Conservation (phyloP, 1,284 basidiomycete species). For the Ceratobasidium sp. region DNA sequence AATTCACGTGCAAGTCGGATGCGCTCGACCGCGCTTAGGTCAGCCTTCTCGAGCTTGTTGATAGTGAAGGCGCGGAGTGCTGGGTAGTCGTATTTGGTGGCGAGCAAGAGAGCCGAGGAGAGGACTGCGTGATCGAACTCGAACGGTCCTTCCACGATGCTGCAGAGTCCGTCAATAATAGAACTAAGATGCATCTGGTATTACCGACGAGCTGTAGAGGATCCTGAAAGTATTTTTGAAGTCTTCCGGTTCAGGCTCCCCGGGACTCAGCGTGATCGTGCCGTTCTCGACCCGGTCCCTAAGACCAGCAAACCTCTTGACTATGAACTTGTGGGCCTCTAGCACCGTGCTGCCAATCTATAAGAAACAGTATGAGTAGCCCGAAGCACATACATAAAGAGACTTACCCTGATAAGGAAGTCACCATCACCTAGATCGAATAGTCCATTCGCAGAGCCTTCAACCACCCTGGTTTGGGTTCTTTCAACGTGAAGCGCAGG, state of each 20-base stretch:
- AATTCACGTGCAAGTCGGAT: conserved; percentile 35
- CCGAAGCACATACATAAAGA: too few relatives aligned
- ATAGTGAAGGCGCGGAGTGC: conserved; percentile 54
- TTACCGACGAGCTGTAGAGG: too few relatives aligned
- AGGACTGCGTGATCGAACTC: not conserved
- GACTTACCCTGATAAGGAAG: too few relatives aligned
- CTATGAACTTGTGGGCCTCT: conserved; percentile 10
- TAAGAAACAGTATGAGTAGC: too few relatives aligned
- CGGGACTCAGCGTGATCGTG: not conserved
- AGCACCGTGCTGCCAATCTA: not conserved
- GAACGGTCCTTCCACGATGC: not conserved
- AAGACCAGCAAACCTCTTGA: conserved; percentile 15
- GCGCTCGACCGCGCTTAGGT: not conserved
- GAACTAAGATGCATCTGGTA: too few relatives aligned
- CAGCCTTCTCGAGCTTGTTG: conserved; percentile 58
- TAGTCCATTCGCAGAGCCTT: too few relatives aligned
- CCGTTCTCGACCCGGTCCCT: not conserved
- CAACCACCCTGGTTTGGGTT: too few relatives aligned
- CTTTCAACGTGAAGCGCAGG: too few relatives aligned
- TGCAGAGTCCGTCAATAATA: too few relatives aligned
- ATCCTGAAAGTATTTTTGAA: too few relatives aligned
- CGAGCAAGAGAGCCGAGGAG: not conserved
- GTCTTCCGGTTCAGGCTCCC: not conserved
- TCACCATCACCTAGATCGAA: too few relatives aligned
- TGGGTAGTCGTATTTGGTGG: not conserved